Evolutionary conservation across 2,329 filamentous ascomycete species (phyloP).

Genomic region (Paraphaeosphaeria sporulosa): DNA sequence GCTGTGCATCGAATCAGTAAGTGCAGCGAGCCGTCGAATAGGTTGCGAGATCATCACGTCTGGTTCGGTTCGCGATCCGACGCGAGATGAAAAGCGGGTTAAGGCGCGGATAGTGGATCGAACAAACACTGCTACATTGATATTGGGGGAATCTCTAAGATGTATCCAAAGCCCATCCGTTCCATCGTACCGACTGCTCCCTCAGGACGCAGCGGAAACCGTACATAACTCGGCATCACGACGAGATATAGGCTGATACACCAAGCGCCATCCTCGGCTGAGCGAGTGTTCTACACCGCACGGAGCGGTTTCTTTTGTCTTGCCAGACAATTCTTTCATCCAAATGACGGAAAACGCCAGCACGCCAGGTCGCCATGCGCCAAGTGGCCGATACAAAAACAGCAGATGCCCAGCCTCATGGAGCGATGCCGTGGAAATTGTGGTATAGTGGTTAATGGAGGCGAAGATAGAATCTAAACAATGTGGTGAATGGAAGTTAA

Average conservation of each 20-base stretch:
- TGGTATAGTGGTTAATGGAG: slow-evolving; percentile 1
- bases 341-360: slow-evolving; percentile 3
- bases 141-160: slow-evolving; percentile 10
- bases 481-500: slow-evolving; percentile 8
- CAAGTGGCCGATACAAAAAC: slow-evolving; percentile 7
- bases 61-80: background rate
- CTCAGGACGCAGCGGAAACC: slow-evolving; percentile 11
- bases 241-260: slow-evolving; percentile 16
- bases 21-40: too few species aligned
- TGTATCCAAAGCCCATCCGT: slow-evolving; percentile 10
- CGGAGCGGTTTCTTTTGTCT: background rate
- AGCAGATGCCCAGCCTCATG: slow-evolving; percentile 6
- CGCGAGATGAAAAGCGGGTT: background rate
- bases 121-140: slow-evolving; percentile 9
- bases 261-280: slow-evolving; percentile 13
- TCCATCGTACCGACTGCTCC: slow-evolving; percentile 2
- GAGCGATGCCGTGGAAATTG: slow-evolving; percentile 9
- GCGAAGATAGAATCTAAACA: slow-evolving; percentile 13
- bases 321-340: background rate
- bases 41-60: too few species aligned
- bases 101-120: background rate
- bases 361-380: slow-evolving; percentile 12
- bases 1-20: too few species aligned
- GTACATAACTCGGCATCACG: slow-evolving; percentile 12
- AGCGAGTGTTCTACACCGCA: slow-evolving; percentile 6